Evolutionary conservation across 2,329 filamentous ascomycete genomes (phyloP).

Genomic region (Fusarium nygamai): DNA sequence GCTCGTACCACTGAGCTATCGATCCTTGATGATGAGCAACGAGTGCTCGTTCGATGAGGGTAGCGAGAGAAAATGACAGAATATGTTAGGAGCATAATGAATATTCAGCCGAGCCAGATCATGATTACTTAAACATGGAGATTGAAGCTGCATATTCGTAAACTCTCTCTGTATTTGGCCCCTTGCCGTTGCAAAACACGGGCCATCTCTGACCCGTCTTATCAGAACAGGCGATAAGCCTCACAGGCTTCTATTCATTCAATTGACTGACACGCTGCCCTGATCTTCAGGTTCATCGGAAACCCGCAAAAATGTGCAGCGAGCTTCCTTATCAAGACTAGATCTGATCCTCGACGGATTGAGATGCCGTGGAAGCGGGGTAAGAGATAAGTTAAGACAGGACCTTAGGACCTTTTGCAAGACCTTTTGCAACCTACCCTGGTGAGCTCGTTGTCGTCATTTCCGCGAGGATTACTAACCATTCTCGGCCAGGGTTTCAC

Average conservation of each 20-base stretch:
- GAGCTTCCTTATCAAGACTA: constrained; percentile 21
- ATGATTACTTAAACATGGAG: not conserved
- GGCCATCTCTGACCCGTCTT: not conserved
- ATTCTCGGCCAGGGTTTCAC: not conserved
- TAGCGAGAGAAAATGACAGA: accelerated
- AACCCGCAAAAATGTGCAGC: not conserved
- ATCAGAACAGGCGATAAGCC: not conserved
- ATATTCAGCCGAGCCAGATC: too few species aligned
- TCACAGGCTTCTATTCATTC: not conserved
- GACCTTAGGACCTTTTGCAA: not conserved
- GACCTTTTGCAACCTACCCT: not conserved
- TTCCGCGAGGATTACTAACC: constrained; percentile 1
- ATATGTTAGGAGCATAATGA: accelerated
- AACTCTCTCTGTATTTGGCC: not conserved
- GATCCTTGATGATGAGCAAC: constrained; percentile 1
- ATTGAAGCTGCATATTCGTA: too few species aligned
- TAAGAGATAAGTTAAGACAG: not conserved
- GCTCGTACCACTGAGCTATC: constrained; percentile 39
- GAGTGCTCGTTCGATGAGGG: not conserved
- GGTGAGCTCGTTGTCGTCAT: not conserved
- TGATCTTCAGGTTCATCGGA: not conserved
- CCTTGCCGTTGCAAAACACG: not conserved
- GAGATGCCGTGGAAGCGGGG: constrained; percentile 4
- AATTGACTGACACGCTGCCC: not conserved
- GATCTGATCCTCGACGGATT: not conserved